Evolutionary conservation across 2,329 filamentous ascomycete genomes (phyloP).

Genomic region (Camillea tinctor): DNA sequence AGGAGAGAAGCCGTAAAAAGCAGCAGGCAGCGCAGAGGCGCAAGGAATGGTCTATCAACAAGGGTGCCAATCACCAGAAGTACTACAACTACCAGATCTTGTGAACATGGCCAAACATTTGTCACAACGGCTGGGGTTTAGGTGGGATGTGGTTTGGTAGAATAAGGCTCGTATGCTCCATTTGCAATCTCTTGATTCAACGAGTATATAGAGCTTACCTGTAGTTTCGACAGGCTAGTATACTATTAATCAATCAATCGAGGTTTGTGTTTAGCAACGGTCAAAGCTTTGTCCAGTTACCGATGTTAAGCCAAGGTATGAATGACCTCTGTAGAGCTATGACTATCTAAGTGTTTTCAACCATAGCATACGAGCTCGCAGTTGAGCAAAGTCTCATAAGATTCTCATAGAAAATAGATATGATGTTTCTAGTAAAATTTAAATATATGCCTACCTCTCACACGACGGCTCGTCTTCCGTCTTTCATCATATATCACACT

Average conservation of each 20-base stretch:
- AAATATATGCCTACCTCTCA: too few species aligned
- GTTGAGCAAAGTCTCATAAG: too few species aligned
- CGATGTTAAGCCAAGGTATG: too few species aligned
- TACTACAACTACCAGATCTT: slow-evolving; percentile 52
- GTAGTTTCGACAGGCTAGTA: background rate
- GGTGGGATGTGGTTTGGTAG: background rate
- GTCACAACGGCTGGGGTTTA: background rate
- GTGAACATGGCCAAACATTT: slow-evolving; percentile 11
- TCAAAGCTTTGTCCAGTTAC: background rate
- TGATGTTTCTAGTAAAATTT: too few species aligned
- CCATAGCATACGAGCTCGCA: too few species aligned
- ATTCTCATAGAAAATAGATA: too few species aligned
- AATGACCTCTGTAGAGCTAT: too few species aligned
- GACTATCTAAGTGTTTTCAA: too few species aligned
- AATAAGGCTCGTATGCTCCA: background rate
- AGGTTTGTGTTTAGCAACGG: background rate
- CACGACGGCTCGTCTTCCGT: too few species aligned
- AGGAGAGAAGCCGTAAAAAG: slow-evolving; percentile 67
- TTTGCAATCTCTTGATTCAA: background rate
- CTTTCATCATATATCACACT: too few species aligned
- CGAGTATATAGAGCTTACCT: background rate
- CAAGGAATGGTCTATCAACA: slow-evolving; percentile 70
- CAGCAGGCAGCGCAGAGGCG: slow-evolving; percentile 61
- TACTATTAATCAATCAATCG: background rate
- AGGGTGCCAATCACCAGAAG: slow-evolving; percentile 72